phyloP scores from a whole-genome alignment of 306 rosid species.

The Hippophae rhamnoides region DNA sequence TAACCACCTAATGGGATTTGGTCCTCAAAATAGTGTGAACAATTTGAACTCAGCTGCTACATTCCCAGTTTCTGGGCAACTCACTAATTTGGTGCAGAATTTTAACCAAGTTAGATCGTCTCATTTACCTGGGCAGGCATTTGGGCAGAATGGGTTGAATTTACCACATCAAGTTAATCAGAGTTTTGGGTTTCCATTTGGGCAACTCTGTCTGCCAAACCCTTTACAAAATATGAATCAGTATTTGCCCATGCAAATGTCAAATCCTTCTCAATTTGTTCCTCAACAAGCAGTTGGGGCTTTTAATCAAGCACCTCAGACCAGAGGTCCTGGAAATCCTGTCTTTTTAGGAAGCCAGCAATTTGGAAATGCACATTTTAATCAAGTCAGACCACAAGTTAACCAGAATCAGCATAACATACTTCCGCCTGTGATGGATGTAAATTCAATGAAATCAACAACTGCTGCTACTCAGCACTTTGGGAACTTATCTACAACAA shows the following conservation, averaged over 20 bases:
- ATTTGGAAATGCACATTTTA: slow-evolving; percentile 34
- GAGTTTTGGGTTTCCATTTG: slow-evolving; percentile 52
- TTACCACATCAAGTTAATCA: slow-evolving; percentile 48
- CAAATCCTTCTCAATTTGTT: slow-evolving; percentile 41
- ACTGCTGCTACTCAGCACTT: slow-evolving; percentile 33
- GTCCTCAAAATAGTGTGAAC: slow-evolving; percentile 28
- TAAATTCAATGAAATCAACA: slow-evolving; percentile 29
- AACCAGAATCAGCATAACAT: slow-evolving; percentile 36
- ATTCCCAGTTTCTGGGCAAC: slow-evolving; percentile 37
- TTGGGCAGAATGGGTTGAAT: slow-evolving; percentile 25
- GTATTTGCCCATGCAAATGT: slow-evolving; percentile 42
- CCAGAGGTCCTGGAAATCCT: slow-evolving; percentile 39
- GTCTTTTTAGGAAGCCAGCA: slow-evolving; percentile 26
- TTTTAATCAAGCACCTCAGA: slow-evolving; percentile 41
- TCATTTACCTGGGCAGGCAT: slow-evolving; percentile 37
- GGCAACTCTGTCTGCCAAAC: slow-evolving; percentile 46
- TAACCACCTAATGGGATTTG: slow-evolving; percentile 35
- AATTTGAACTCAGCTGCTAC: slow-evolving; percentile 30
- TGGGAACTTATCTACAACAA: slow-evolving; percentile 26
- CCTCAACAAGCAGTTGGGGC: slow-evolving; percentile 36
- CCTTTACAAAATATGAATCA: slow-evolving; percentile 59
- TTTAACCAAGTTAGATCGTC: slow-evolving; percentile 40
- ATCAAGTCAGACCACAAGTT: slow-evolving; percentile 36
- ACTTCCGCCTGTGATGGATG: slow-evolving; percentile 22
- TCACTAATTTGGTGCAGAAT: slow-evolving; percentile 31